A percentile compares a stretch with the other conserved stretches of the same genome.
Evolutionary conservation across 2,329 filamentous ascomycete genomes (phyloP).

Genomic region (Calonectria hawksworthii): DNA sequence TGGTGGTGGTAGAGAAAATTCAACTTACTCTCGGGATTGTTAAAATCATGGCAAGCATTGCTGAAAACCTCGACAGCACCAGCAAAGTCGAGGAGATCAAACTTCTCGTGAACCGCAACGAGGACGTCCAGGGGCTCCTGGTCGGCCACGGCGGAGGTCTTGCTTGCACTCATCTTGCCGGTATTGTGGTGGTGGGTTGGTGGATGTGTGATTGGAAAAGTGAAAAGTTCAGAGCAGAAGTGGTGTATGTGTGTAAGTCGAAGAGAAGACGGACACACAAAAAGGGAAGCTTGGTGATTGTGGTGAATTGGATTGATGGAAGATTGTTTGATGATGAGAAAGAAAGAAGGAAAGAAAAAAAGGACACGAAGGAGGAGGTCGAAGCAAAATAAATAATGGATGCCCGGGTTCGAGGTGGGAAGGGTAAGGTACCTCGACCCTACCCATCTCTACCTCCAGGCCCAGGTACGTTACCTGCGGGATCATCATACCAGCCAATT

Average conservation of each 20-base stretch:
- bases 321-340: constrained; percentile 40
- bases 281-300: constrained; percentile 31
- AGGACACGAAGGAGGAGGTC: constrained; percentile 40
- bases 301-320: constrained; percentile 37
- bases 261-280: constrained; percentile 31
- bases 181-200: constrained; percentile 43
- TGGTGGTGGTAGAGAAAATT: constrained; percentile 19
- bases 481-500: constrained; percentile 21
- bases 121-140: constrained; percentile 71
- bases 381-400: constrained; percentile 39
- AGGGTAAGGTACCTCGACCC: constrained; percentile 20
- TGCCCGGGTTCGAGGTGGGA: constrained; percentile 20
- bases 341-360: constrained; percentile 40
- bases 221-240: constrained; percentile 25
- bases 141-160: constrained; percentile 71
- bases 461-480: constrained; percentile 19
- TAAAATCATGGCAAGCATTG: constrained; percentile 65
- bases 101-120: constrained; percentile 72
- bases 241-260: constrained; percentile 27
- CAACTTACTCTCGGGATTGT: constrained; percentile 64
- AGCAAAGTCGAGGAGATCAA: constrained; percentile 71
- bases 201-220: constrained; percentile 37
- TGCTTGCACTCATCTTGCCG: constrained; percentile 69
- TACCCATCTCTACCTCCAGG: constrained; percentile 17
- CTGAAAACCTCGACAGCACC: constrained; percentile 67